These are phyloP conservation scores for Fraxinus cuspidata DNA, from an alignment of 257 asterid genomes.

Conservation along the genomic window DNA sequence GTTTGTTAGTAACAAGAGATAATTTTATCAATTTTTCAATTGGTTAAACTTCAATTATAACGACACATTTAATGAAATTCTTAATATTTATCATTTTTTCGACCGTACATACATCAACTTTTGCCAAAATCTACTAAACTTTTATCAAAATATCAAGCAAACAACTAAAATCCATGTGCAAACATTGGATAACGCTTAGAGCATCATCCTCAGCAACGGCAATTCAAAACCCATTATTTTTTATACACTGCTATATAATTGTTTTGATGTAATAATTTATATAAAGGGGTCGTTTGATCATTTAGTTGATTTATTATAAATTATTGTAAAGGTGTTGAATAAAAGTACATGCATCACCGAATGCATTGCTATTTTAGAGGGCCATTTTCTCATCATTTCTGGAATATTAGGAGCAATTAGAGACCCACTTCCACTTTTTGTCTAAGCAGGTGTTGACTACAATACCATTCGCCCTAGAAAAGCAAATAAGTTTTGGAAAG, in stretches of 20 bases:
- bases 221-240: too few species aligned
- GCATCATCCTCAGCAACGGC: too few species aligned
- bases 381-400: conserved; percentile 44
- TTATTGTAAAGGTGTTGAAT: not conserved
- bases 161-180: not conserved
- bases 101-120: too few species aligned
- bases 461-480: not conserved
- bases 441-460: conserved; percentile 45
- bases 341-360: not conserved
- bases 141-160: too few species aligned
- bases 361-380: conserved; percentile 26
- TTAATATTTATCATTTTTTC: too few species aligned
- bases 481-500: not conserved
- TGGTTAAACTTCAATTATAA: too few species aligned
- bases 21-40: too few species aligned
- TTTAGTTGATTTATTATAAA: not conserved
- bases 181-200: not conserved
- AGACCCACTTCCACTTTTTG: conserved; percentile 46
- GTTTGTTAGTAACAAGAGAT: too few species aligned
- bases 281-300: not conserved
- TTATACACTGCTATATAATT: conserved; percentile 46
- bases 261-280: conserved; percentile 38
- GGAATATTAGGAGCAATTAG: conserved; percentile 40
- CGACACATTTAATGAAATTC: too few species aligned
- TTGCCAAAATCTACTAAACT: too few species aligned